Evolutionary conservation across 176 grass and related monocot species (phyloP).

Genomic region (Aechmea fasciata): DNA sequence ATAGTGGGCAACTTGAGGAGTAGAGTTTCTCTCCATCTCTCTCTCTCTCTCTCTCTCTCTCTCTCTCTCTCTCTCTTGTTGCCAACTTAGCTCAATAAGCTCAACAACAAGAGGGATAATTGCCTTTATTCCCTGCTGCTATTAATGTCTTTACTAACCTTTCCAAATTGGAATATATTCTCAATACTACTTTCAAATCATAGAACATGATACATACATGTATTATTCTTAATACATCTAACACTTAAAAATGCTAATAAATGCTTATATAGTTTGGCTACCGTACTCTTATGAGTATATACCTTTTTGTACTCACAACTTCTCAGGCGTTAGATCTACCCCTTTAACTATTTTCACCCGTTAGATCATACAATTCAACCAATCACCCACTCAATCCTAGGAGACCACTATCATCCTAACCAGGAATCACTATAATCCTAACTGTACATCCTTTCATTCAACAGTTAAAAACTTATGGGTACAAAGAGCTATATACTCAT

Average conservation of each 20-base stretch:
- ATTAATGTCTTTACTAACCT: slow-evolving; percentile 21
- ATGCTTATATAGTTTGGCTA: too few species aligned
- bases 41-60: slow-evolving; percentile 9
- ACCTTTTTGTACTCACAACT: too few species aligned
- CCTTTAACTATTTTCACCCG: too few species aligned
- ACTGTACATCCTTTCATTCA: too few species aligned
- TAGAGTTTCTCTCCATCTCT: slow-evolving; percentile 15
- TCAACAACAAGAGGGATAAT: slow-evolving; percentile 12
- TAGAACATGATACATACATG: neutral
- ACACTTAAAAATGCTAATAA: neutral
- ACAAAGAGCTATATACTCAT: too few species aligned
- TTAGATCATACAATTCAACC: too few species aligned
- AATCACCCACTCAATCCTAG: too few species aligned
- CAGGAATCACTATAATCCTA: too few species aligned
- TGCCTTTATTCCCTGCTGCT: slow-evolving; percentile 27
- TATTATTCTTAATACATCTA: neutral
- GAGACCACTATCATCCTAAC: too few species aligned
- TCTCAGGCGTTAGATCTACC: too few species aligned
- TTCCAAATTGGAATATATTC: slow-evolving; percentile 26
- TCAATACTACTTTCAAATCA: slow-evolving; percentile 3
- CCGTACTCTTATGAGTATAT: too few species aligned
- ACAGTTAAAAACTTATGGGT: too few species aligned
- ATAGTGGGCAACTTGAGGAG: slow-evolving; percentile 12
- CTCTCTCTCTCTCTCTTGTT: slow-evolving; percentile 11
- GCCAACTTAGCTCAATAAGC: slow-evolving; percentile 8